Evolutionary conservation across 352 stramenopile genomes (phyloP), one percentile per base, ranked within the genome.

Genomic region (Pythium vanterpoolii): DNA sequence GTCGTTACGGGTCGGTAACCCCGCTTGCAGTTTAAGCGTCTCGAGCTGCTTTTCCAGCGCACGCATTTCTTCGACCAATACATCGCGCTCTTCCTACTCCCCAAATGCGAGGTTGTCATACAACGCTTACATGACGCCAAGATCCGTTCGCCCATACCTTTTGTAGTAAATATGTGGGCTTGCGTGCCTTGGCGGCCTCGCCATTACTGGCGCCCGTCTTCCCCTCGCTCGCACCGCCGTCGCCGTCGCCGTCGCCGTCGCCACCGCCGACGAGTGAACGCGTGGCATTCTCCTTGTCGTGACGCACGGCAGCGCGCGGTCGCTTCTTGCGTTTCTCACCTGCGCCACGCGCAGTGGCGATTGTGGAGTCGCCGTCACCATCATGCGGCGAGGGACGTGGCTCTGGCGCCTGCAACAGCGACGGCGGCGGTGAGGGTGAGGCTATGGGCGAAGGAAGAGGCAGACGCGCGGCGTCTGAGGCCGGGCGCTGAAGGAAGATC

Each of bases 121-220:
- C 24, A 33, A 5, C 13, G 18, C 10, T 30, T n/a, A n/a, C n/a
- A n/a, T n/a, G n/a, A n/a, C n/a, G n/a, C n/a, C n/a, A n/a, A n/a
- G n/a, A n/a, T n/a, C n/a, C n/a, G n/a, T n/a, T n/a, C n/a, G n/a
- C 4, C 24, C 33, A 11, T n/a, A 60, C 58, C 36, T 66, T 66
- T 48, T 56, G 44, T 6, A 66, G 14, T 14, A 56, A 18, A 38
- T 66, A 66, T 31, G 58, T 66, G 21, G 58, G 49, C 33, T 66
- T 66, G 33, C 58, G 58, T 9, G 50, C 8, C 34, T 42, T 42
- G 34, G 34, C 34, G 6, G 34, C 6, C 34, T 42, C 34, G 9
- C 34, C 34, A n/a, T 5, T 18, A 42, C 13, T n/a, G 34, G 10
- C 34, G 14, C 34, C 34, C 2, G 34, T 18, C 18, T 13, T 18